Evolutionary conservation across 192 early-diverging fungal species (phyloP).

Genomic region (Coemansia sp.): DNA sequence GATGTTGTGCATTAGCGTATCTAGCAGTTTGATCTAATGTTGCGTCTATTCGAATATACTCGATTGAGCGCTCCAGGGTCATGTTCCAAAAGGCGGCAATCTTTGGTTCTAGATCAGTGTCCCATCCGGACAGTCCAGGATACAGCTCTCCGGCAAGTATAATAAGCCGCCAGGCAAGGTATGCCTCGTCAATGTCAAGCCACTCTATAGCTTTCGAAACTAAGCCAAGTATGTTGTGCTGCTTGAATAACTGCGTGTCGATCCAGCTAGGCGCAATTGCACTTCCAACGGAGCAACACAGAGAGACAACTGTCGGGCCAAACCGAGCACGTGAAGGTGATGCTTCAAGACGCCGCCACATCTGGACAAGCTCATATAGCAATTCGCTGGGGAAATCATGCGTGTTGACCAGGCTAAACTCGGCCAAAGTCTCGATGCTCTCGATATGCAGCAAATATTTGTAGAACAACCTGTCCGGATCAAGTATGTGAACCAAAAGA

Average conservation of each 20-base stretch:
- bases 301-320: conserved; percentile 17
- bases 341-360: conserved; percentile 28
- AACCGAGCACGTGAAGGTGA: conserved; percentile 16
- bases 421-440: conserved; percentile 1
- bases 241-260: conserved; percentile 8
- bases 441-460: conserved; percentile 9
- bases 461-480: conserved; percentile 22
- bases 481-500: conserved; percentile 21
- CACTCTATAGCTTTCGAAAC: conserved; percentile 16
- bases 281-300: conserved; percentile 23
- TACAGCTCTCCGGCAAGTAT: conserved; percentile 11
- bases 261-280: conserved; percentile 18
- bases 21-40: background rate
- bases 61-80: conserved; percentile 4
- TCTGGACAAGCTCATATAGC: conserved; percentile 12
- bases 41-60: conserved; percentile 1
- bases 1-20: background rate
- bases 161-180: conserved; percentile 34
- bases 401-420: conserved; percentile 17
- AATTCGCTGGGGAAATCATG: conserved; percentile 11
- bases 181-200: conserved; percentile 39
- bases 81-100: conserved; percentile 11
- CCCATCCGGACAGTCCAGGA: conserved; percentile 11
- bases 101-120: conserved; percentile 2
- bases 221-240: conserved; percentile 4